Percentiles rank a stretch among this genome's conserved stretches.
phyloP scores from a whole-genome alignment of 129 eudicot species.

The Logfia minima region DNA sequence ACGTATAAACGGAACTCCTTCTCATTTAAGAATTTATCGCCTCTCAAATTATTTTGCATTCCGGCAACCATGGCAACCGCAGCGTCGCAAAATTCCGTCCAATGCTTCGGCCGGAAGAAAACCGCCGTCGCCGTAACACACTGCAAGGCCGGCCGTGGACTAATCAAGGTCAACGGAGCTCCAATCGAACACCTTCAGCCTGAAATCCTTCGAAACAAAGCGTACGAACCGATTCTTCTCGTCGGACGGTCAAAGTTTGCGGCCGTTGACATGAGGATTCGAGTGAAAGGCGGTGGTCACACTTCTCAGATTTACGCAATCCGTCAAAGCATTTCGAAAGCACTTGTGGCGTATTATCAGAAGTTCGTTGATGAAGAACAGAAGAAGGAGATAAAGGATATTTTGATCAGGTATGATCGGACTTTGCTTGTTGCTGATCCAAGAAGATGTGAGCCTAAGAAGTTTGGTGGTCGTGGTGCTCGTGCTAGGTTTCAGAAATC shows the following conservation, averaged over 20 bases:
- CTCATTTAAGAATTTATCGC: background rate
- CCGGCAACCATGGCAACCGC: slow-evolving; percentile 45
- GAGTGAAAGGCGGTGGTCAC: slow-evolving; percentile 82
- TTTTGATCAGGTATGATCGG: slow-evolving; percentile 69
- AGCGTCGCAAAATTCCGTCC: slow-evolving; percentile 51
- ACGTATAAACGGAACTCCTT: background rate
- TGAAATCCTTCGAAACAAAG: slow-evolving; percentile 74
- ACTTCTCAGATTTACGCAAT: slow-evolving; percentile 87
- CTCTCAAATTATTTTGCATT: background rate
- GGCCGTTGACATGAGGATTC: slow-evolving; percentile 74
- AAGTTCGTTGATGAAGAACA: slow-evolving; percentile 68
- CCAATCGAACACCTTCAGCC: slow-evolving; percentile 72
- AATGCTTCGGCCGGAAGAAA: slow-evolving; percentile 81
- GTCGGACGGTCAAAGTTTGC: slow-evolving; percentile 62
- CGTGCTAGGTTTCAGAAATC: slow-evolving; percentile 81
- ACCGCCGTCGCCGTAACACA: slow-evolving; percentile 80
- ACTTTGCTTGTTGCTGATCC: slow-evolving; percentile 90
- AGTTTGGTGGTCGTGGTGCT: slow-evolving; percentile 91
- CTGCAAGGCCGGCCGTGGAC: slow-evolving; percentile 78
- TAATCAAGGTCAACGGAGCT: slow-evolving; percentile 69
- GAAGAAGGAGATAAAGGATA: slow-evolving; percentile 79
- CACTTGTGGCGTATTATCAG: slow-evolving; percentile 71
- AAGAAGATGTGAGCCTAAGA: slow-evolving; percentile 87
- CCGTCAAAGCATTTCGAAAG: slow-evolving; percentile 70
- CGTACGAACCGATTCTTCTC: slow-evolving; percentile 63